Evolutionary conservation across 1,284 basidiomycete species (phyloP).

Genomic region (Fistulinella staudtii): DNA sequence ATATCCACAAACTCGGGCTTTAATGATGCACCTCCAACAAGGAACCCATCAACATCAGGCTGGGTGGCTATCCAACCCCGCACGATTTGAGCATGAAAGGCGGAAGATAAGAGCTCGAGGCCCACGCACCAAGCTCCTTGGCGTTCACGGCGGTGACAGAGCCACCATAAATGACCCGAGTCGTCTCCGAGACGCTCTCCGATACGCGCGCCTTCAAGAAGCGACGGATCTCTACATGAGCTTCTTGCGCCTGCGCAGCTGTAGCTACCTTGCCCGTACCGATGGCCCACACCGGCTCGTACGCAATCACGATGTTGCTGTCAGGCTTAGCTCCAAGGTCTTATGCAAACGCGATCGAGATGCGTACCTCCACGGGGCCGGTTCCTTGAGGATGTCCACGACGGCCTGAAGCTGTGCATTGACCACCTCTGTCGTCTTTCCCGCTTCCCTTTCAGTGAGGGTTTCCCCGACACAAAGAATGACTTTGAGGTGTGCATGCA

Average conservation of each 20-base stretch:
- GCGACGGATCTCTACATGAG: conserved; percentile 80
- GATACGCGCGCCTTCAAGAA: conserved; percentile 74
- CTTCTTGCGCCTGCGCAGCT: conserved; percentile 87
- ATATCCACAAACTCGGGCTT: conserved; percentile 97
- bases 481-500: conserved; percentile 74
- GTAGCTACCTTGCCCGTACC: conserved; percentile 97
- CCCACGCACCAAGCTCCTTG: conserved; percentile 72
- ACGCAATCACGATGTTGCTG: conserved; percentile 91
- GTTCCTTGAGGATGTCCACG: conserved; percentile 53
- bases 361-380: conserved; percentile 77
- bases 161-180: conserved; percentile 94
- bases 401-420: conserved; percentile 82
- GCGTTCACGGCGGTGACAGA: conserved; percentile 88
- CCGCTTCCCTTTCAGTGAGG: conserved; percentile 82
- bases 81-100: background rate
- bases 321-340: background rate
- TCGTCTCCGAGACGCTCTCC: conserved; percentile 65
- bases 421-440: conserved; percentile 78
- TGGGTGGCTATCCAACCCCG: conserved; percentile 51
- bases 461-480: conserved; percentile 98
- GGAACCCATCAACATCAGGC: conserved; percentile 95
- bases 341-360: background rate
- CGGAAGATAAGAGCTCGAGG: background rate
- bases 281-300: conserved; percentile 98
- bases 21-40: conserved; percentile 96